phyloP scores from a whole-genome alignment of 768 basidiomycete species.

The Russula griseocarnosa region DNA sequence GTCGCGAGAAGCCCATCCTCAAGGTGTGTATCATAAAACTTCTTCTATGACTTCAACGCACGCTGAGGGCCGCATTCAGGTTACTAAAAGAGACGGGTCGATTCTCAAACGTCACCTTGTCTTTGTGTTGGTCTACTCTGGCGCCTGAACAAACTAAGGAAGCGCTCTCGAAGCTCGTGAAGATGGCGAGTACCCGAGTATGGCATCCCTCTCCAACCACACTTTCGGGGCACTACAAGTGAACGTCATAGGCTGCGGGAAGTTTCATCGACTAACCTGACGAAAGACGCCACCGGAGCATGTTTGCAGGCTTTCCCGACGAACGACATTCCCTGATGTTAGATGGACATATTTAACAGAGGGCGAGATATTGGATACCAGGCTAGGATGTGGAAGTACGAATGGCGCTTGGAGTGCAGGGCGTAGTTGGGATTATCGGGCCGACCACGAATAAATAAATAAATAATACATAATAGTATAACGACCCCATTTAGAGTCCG shows the following conservation, averaged over 20 bases:
- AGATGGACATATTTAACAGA: conserved; percentile 50
- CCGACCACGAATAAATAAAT: background rate
- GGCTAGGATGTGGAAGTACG: conserved; percentile 53
- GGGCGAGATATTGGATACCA: conserved; percentile 47
- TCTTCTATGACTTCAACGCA: background rate
- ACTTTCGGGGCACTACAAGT: conserved; percentile 4
- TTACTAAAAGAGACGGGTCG: conserved; percentile 92
- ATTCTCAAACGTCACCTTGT: conserved; percentile 83
- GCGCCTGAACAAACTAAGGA: conserved; percentile 79
- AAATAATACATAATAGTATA: background rate
- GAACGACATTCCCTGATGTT: conserved; percentile 62
- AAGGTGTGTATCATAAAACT: conserved; percentile 43
- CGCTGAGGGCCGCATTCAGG: conserved; percentile 39
- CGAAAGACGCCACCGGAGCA: conserved; percentile 65
- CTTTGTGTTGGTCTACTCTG: conserved; percentile 95
- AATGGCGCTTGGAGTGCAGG: conserved; percentile 69
- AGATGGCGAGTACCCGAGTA: conserved; percentile 96
- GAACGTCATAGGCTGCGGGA: conserved; percentile 63
- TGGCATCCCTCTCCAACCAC: conserved; percentile 16
- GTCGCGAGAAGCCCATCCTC: conserved; percentile 63
- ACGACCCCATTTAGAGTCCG: conserved; percentile 16
- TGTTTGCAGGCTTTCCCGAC: conserved; percentile 69
- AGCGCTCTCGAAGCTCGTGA: conserved; percentile 90
- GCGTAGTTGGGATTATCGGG: conserved; percentile 40
- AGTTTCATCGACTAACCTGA: conserved; percentile 76